Conservation (phyloP, 108 stramenopile species). For the Nannochloropsis gaditana region DNA sequence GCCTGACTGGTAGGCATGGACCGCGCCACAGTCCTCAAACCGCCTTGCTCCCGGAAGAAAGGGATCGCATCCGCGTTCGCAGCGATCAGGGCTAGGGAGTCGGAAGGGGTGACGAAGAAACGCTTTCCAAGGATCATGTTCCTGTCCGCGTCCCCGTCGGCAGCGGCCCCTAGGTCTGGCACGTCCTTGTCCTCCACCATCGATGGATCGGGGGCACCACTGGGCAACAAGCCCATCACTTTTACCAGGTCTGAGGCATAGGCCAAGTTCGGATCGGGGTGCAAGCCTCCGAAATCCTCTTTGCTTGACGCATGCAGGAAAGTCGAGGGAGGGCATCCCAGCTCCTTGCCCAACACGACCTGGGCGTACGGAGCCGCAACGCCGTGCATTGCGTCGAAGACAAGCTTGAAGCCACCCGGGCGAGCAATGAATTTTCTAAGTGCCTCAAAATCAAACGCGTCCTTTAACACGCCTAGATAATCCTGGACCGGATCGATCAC, state of each 20-base stretch:
- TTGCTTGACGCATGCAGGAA: conserved; percentile 32
- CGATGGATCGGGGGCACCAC: background rate
- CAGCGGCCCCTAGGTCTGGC: conserved; percentile 44
- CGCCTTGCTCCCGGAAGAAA: conserved; percentile 30
- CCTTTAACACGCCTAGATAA: conserved; percentile 39
- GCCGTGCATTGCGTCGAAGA: conserved; percentile 47
- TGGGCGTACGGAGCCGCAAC: conserved; percentile 43
- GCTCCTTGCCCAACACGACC: conserved; percentile 24
- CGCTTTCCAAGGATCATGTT: conserved; percentile 48
- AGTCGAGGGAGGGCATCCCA: conserved; percentile 20
- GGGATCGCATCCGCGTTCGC: conserved; percentile 45
- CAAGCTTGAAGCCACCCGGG: conserved; percentile 37
- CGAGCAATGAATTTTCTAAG: conserved; percentile 31
- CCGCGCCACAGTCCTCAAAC: conserved; percentile 40
- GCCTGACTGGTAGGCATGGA: conserved; percentile 49
- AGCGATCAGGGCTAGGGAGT: conserved; percentile 48
- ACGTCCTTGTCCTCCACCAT: background rate
- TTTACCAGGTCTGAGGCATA: conserved; percentile 44
- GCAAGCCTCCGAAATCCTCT: conserved; percentile 40
- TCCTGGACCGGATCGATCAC: conserved; percentile 43
- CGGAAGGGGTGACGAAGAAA: conserved; percentile 47
- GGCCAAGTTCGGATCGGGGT: conserved; percentile 48
- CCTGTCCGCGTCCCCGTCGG: conserved; percentile 48
- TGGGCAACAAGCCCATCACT: conserved; percentile 36
- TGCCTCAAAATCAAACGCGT: conserved; percentile 36